Evolutionary conservation across 306 rosid genomes (phyloP).

Genomic region (Hippophae gyantsensis): DNA sequence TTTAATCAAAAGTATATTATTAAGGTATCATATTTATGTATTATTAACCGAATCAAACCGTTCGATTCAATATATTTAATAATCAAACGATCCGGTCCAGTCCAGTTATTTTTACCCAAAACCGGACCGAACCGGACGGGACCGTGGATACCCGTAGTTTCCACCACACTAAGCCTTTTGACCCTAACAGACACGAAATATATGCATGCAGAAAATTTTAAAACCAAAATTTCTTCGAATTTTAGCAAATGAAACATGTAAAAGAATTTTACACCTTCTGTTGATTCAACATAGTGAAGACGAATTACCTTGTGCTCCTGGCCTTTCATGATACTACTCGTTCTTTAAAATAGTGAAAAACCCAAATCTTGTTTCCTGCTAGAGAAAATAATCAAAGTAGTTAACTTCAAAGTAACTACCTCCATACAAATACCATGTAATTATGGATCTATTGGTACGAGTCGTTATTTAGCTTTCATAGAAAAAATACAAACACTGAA

Average conservation of each 20-base stretch:
- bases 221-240: neutral
- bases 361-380: neutral
- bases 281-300: conserved; percentile 3
- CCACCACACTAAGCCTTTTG: neutral
- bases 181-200: neutral
- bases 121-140: neutral
- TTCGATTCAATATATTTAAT: too few relatives aligned
- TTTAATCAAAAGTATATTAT: too few relatives aligned
- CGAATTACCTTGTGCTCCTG: conserved; percentile 31
- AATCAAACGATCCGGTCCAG: too few relatives aligned
- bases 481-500: neutral
- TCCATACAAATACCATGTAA: neutral
- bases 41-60: too few relatives aligned
- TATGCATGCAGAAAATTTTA: neutral
- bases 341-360: neutral
- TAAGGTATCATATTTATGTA: too few relatives aligned
- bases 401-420: too few relatives aligned
- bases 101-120: too few relatives aligned
- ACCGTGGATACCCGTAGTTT: neutral
- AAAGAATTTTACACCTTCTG: neutral
- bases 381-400: neutral
- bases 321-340: conserved; percentile 23
- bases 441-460: too few relatives aligned
- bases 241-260: neutral
- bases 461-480: neutral